phyloP scores from a whole-genome alignment of 1,284 basidiomycete genomes.

The Austroboletus niveus region DNA sequence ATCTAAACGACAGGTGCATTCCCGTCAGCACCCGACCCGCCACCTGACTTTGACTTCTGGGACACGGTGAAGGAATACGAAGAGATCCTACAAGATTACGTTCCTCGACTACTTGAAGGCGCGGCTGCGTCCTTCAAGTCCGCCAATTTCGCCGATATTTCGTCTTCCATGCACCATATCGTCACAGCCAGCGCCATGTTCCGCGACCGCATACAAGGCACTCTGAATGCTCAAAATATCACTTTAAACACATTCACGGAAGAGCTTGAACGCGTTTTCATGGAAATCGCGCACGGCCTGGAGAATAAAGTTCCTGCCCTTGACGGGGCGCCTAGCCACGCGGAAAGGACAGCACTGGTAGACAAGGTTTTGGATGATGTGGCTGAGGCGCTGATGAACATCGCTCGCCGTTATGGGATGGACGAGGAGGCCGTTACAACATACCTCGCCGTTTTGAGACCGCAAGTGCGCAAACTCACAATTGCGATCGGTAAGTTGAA shows the following conservation, averaged over 20 bases:
- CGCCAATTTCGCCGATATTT: constrained; percentile 4
- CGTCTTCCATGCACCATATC: constrained; percentile 7
- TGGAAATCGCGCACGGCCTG: background rate
- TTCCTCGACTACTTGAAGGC: constrained; percentile 2
- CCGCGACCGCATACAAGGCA: constrained; percentile 1
- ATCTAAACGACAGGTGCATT: background rate
- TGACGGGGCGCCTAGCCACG: constrained; percentile 1
- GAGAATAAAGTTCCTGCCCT: background rate
- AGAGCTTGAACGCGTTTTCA: constrained; percentile 7
- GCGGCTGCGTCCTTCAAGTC: constrained; percentile 2
- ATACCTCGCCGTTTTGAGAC: constrained; percentile 3
- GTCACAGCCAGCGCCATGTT: constrained; percentile 11
- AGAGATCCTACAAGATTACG: background rate
- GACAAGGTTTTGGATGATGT: constrained; percentile 8
- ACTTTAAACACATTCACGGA: constrained; percentile 1
- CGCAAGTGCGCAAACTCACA: background rate
- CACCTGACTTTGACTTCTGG: constrained; percentile 11
- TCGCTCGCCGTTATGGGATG: constrained; percentile 2
- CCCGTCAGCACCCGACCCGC: background rate
- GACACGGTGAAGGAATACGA: constrained; percentile 3
- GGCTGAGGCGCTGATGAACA: background rate
- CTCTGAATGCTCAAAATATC: constrained; percentile 3
- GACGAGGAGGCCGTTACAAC: background rate
- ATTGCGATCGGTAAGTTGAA: constrained; percentile 10
- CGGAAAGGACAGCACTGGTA: constrained; percentile 2